Percentiles rank a stretch among this genome's conserved stretches.
Evolutionary conservation across 176 grass and related monocot genomes (phyloP).

Genomic region (Eremochloa ophiuroides): DNA sequence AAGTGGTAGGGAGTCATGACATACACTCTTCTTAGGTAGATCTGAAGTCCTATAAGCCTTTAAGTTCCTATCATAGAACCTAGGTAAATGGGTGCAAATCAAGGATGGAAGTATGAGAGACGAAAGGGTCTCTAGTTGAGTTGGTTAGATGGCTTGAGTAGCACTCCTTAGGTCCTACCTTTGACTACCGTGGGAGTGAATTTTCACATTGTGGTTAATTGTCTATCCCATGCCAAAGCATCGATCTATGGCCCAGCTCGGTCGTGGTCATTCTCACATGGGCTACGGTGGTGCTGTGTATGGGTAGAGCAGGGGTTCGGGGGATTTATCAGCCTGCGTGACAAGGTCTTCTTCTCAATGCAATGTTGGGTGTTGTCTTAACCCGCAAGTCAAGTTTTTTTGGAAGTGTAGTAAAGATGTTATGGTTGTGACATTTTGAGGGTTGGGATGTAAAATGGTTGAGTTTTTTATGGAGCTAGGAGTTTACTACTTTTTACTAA

Average conservation of each 20-base stretch:
- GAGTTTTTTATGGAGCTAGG: background rate
- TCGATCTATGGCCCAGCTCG: too few species aligned
- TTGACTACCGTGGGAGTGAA: too few species aligned
- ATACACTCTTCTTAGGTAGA: background rate
- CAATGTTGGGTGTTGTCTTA: background rate
- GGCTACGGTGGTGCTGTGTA: too few species aligned
- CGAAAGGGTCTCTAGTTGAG: too few species aligned
- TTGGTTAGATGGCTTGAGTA: too few species aligned
- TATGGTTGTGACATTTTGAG: background rate
- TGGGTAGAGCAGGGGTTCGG: too few species aligned
- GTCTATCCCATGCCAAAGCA: too few species aligned
- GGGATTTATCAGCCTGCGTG: too few species aligned
- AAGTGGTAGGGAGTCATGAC: background rate
- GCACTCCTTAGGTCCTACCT: too few species aligned
- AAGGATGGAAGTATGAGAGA: background rate
- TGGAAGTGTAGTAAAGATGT: background rate
- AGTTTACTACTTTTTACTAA: background rate
- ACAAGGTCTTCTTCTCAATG: background rate
- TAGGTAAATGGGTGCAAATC: background rate
- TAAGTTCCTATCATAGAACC: background rate
- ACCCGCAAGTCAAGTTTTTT: background rate
- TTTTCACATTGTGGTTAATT: too few species aligned
- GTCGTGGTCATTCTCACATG: too few species aligned
- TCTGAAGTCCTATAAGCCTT: background rate
- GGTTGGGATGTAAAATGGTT: background rate